Base-by-base conservation (phyloP, 2,329 filamentous ascomycete genomes). In the Magnaporthiopsis poae region DNA sequence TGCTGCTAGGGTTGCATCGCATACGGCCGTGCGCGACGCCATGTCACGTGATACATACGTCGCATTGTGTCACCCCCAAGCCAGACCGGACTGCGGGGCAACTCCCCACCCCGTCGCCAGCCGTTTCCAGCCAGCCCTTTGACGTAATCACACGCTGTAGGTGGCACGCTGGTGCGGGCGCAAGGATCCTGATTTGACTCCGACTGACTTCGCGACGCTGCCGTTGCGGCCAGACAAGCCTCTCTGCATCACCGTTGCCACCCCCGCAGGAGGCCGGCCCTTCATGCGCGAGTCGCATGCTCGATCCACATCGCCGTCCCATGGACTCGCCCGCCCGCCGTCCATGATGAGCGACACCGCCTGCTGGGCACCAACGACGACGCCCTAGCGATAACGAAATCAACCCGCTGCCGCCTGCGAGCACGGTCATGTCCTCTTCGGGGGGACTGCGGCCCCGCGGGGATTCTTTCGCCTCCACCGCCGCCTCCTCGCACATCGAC, bases 401-500 rank as follows among this genome's bases (percentile, higher is more conserved):
- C 52, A 64, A 67, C 79, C 80, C n/a, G 76, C 75, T 18, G 63
- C 33, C 59, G 63, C 27, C 27, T 33, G n/a, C 46, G 46, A 56
- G 33, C 5, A 73, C 72, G 59, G 72, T 71, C 21, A 64, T 72
- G 27, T 69, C 73, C 29, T 73, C 76, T 15, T 68, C 73, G 3
- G 60, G 25, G 25, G 68, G 70, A 15, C 68, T 71, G 11, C 73
- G 72, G 56, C 74, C 78, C 31, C 78, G 78, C 56, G 77, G 78
- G 64, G 77, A 74, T 59, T 82, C 79, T 25, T 67, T 75, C 15
- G 71, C 76, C 39, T 79, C 79, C 64, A 69, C 74, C 52, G 87
- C 86, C 31, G 78, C 79, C 8, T 75, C 79, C 2, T 77, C 81
- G 1, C 82, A 84, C 63, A 78, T 86, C 60, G 90, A 93, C 75